Evolutionary conservation across 345 rosid species (phyloP).

Genomic region (Durio zibethinus): DNA sequence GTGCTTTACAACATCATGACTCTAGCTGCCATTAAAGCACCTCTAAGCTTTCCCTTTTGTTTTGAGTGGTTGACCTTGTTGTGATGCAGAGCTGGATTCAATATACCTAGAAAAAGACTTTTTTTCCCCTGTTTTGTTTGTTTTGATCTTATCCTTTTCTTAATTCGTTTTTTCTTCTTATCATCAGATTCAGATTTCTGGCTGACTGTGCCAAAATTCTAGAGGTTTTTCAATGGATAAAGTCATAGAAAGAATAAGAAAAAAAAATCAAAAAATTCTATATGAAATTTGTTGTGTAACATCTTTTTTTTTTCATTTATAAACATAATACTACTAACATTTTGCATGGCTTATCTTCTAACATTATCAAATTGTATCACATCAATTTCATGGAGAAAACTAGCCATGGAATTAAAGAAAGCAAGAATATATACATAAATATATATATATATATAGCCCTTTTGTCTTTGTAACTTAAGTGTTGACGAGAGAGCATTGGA

Average conservation of each 20-base stretch:
- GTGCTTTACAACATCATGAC: neutral
- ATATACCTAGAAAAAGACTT: neutral
- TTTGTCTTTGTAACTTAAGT: neutral
- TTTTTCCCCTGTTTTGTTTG: neutral
- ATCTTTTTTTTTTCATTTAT: too few species aligned
- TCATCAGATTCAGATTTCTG: neutral
- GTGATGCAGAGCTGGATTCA: slow-evolving; percentile 9
- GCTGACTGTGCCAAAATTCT: neutral
- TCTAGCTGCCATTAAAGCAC: neutral
- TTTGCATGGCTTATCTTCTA: too few species aligned
- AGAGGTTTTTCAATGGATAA: neutral
- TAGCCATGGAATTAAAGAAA: too few species aligned
- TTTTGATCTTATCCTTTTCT: too few species aligned
- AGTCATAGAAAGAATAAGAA: neutral
- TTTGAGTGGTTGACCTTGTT: neutral
- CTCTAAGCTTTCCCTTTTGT: neutral
- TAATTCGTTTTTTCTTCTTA: neutral
- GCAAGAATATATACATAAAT: too few species aligned
- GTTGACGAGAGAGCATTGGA: neutral
- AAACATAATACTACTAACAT: too few species aligned
- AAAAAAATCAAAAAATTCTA: too few species aligned
- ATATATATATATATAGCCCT: neutral
- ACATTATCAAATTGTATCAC: neutral
- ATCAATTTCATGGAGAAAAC: neutral
- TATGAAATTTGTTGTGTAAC: neutral